Base-by-base conservation (phyloP, 2,329 filamentous ascomycete species). In the Ambrosiella cleistominuta region DNA sequence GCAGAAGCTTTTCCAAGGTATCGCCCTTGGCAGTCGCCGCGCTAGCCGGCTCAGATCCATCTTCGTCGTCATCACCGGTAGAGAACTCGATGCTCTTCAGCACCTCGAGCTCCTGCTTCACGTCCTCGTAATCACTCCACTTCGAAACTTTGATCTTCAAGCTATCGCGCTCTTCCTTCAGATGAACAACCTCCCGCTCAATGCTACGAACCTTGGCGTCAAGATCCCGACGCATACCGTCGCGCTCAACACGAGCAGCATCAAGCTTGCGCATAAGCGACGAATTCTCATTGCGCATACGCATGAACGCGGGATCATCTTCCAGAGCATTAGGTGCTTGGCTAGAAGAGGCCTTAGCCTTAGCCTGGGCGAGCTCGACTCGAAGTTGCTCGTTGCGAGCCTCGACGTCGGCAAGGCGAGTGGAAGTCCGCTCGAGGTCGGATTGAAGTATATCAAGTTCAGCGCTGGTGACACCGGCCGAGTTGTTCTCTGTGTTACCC, bases 1-100 rank as follows among this genome's bases (percentile, higher is more conserved):
- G 74, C 5, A 98, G 75, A 36, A 98, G 80, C 70, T 95, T 90
- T 70, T 98, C 93, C 8, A 98, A 72, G 1, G 85, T 89, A 64
- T 95, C 88, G 49, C 85, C 82, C 66, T 82, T 82, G 5, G 70
- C 66, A 66, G 81, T 82, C 5, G 70, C 66, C 11, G 74, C 67
- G 57, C 53, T 63, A 6, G 49, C 35, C 15, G 61, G 60, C 11
- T 60, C 63, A 11, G 62, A 63, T 38, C 65, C 62, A 13, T 73
- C 74, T 37, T 70, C 66, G 52, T 90, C 86, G 61, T 94, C 89
- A 62, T 91, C 86, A 7, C 88, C 90, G 0, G 88, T 91, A 1
- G 91, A 87, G 65, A 98, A 95, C 68, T 98, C 93, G 64, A 98
- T 96, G 64, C 91, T 95, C 79, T 95, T 95, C 61, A 98, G 79